phyloP scores from a whole-genome alignment of 306 rosid species.

The Trifolium fragiferum region DNA sequence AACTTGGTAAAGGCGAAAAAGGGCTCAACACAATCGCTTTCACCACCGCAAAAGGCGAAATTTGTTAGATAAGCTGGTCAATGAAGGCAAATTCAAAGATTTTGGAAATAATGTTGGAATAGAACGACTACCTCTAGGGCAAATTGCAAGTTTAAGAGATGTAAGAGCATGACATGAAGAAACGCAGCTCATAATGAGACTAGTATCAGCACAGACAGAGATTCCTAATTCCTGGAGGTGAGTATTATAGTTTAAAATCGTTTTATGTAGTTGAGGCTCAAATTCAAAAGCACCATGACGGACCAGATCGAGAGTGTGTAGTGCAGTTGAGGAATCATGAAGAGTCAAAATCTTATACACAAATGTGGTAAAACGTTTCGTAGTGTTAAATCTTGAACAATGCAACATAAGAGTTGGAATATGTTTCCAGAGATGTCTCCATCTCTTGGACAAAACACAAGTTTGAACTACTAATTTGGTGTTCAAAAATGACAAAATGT shows the following conservation, averaged over 20 bases:
- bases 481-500: no score
- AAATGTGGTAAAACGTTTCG: no score
- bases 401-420: no score
- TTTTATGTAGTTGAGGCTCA: constrained; percentile 14
- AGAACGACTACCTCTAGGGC: no score
- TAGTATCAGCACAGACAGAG: no score
- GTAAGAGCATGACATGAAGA: background rate
- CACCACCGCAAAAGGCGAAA: background rate
- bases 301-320: background rate
- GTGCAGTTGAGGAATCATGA: no score
- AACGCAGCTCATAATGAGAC: background rate
- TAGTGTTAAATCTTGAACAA: no score
- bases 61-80: background rate
- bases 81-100: background rate
- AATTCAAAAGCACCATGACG: background rate
- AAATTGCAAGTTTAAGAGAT: no score
- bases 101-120: background rate
- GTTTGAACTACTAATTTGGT: no score
- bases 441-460: no score
- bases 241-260: background rate
- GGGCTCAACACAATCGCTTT: background rate
- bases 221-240: constrained; percentile 1
- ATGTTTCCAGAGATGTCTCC: no score
- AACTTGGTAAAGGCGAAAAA: background rate
- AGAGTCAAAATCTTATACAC: no score